These are phyloP conservation scores for Juncus effusus DNA, from an alignment of 176 grass and related monocot species.

Conservation along the genomic window DNA sequence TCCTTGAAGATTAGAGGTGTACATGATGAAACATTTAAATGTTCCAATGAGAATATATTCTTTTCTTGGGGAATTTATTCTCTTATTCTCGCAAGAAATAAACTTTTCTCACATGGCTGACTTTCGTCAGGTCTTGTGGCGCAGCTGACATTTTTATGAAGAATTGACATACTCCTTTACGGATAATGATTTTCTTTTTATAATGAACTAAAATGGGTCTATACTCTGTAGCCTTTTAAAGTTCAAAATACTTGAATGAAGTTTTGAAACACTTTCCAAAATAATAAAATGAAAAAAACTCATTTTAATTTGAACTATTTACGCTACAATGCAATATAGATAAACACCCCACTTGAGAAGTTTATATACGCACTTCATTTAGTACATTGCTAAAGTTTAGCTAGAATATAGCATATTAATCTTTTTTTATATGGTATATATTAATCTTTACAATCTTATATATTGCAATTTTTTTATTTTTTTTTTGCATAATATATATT, in stretches of 20 bases:
- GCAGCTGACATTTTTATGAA: no score
- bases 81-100: constrained; percentile 8
- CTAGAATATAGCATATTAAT: no score
- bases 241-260: constrained; percentile 2
- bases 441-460: no score
- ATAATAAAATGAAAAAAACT: neutral
- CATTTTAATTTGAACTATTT: no score
- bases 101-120: constrained; percentile 22
- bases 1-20: neutral
- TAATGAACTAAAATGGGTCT: neutral
- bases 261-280: neutral
- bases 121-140: neutral
- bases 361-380: no score
- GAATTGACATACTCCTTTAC: neutral
- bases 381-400: no score
- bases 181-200: neutral
- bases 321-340: no score
- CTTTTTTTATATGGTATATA: no score
- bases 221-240: neutral
- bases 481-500: no score
- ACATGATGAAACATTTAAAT: constrained; percentile 14
- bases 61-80: constrained; percentile 33
- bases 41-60: constrained; percentile 11
- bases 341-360: no score
- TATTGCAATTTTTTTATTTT: no score